Conservation (phyloP, 371 early-diverging fungal genomes). For the Mortierella sp. region DNA sequence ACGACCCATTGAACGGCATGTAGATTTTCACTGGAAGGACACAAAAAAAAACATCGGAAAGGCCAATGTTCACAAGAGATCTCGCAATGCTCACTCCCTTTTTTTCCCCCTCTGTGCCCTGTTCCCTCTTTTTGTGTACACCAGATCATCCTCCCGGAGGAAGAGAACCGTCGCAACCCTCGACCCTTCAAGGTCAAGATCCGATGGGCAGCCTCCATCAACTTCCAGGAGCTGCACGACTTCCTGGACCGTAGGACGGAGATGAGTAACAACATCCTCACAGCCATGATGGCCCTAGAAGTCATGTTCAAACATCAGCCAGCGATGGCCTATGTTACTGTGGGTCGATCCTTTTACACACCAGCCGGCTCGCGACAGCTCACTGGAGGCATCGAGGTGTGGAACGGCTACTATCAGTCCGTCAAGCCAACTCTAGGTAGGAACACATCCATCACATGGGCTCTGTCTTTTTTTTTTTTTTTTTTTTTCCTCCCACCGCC, state of each 20-base stretch:
- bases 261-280: constrained; percentile 56
- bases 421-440: constrained; percentile 75
- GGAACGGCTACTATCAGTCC: constrained; percentile 92
- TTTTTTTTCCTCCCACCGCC: no score
- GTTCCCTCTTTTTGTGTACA: neutral
- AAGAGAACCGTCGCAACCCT: constrained; percentile 37
- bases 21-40: no score
- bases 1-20: no score
- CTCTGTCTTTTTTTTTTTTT: constrained; percentile 8
- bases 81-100: neutral
- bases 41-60: no score
- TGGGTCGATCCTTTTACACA: constrained; percentile 90
- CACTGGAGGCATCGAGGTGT: constrained; percentile 85
- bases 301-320: constrained; percentile 82
- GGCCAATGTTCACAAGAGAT: no score
- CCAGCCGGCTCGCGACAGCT: constrained; percentile 66
- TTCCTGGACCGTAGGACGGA: constrained; percentile 59
- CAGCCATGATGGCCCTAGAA: constrained; percentile 85
- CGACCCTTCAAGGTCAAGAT: constrained; percentile 62
- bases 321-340: constrained; percentile 71
- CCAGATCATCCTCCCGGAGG: constrained; percentile 60
- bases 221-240: constrained; percentile 63
- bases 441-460: no score
- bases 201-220: constrained; percentile 66
- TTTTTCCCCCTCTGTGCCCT: neutral